phyloP scores from a whole-genome alignment of 768 basidiomycete species.

The Termitomyces sp. region DNA sequence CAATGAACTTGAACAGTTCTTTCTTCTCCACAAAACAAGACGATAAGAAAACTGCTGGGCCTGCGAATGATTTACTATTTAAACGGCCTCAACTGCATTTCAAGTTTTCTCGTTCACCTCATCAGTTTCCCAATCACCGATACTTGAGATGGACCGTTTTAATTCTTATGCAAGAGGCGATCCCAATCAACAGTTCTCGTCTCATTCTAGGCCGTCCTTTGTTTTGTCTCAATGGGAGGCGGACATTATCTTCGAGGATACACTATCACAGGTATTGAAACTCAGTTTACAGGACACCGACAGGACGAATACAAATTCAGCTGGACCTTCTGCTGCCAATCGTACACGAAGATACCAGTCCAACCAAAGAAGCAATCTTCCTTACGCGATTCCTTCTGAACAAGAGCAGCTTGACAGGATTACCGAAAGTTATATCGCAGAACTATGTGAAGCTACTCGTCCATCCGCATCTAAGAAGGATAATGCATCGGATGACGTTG shows the following conservation, averaged over 20 bases:
- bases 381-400: not conserved
- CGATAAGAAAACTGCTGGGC: not conserved
- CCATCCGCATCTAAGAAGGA: not conserved
- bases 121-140: too few relatives aligned
- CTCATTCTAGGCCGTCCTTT: not conserved
- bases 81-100: not conserved
- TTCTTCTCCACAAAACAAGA: not conserved
- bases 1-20: not conserved
- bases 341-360: not conserved
- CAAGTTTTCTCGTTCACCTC: not conserved
- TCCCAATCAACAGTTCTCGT: not conserved
- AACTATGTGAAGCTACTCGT: not conserved
- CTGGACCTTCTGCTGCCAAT: not conserved
- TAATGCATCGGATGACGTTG: not conserved
- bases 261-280: not conserved
- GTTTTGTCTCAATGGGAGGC: not conserved
- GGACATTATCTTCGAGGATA: not conserved
- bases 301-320: not conserved
- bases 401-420: not conserved
- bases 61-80: not conserved
- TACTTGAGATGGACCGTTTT: too few relatives aligned
- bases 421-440: not conserved
- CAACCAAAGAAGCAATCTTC: not conserved
- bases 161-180: not conserved
- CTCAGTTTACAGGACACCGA: not conserved